Base-by-base conservation (phyloP, 768 basidiomycete genomes). In the Lactarius quietus region DNA sequence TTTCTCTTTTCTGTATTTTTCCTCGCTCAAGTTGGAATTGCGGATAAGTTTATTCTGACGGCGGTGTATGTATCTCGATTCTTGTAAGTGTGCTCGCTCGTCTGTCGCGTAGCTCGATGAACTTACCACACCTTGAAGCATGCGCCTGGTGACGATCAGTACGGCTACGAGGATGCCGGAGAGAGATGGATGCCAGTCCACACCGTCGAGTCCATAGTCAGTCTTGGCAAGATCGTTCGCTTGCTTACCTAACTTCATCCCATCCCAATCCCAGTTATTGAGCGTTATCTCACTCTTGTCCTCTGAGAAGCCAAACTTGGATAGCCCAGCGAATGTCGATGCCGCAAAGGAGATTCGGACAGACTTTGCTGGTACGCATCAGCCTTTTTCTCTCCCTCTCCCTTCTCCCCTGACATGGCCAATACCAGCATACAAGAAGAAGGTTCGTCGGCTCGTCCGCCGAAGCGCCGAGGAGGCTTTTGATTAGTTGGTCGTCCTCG, bases 171-270 rank as follows among this genome's bases (percentile, higher is more conserved):
- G 75, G 93, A 95, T 71, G 94, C 97, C 1, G 90, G 93, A 52
- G 97, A 99, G 79, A 80, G 97, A 67, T 99, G 97, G 97, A 80
- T 95, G 81, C 97, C 97, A 4, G 94, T 99, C 54, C 97, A 99
- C 75, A 91, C 92, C 1, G 90, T 98, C 38, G 95, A 98, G 79
- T 93, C 94, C 6, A 98, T 99, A 69, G 96, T 98, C 70, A 74
- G 82, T 76, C 23, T 26, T 48, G 38, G 29, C 58, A 18, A 33
- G 12, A 23, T 6, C 56, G 41, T 33, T n/a, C 26, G 35, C 14
- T 43, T 68, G 45, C 63, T 39, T 62, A 29, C 26, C n/a, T 59
- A 35, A 51, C 18, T 33, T 55, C 36, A 65, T 55, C 68, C 51
- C n/a, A 58, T 18, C 14, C 58, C 57, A 56, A 51, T 15, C 48